Percentiles rank a stretch among this genome's conserved stretches.
phyloP scores from a whole-genome alignment of 805 yeast genomes.

The Tanozyma kutaoensis region DNA sequence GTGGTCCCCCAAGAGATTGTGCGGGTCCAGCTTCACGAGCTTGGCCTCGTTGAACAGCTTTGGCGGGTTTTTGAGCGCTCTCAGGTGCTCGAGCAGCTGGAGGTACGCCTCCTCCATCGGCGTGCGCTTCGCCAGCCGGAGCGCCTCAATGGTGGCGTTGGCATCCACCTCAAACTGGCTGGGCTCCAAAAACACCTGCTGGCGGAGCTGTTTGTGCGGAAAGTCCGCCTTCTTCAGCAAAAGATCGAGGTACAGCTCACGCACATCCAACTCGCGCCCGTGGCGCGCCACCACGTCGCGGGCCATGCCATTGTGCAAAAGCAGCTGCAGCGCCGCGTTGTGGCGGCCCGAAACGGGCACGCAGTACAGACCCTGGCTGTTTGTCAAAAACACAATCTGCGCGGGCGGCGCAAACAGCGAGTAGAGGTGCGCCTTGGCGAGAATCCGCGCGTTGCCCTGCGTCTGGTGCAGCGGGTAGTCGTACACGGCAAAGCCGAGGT shows the following conservation, averaged over 20 bases:
- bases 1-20: constrained; percentile 2
- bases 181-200: neutral
- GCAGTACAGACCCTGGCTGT: constrained; percentile 8
- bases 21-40: constrained; percentile 1
- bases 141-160: too few species aligned
- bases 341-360: too few species aligned
- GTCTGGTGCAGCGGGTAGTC: constrained; percentile 6
- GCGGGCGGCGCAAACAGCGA: constrained; percentile 14
- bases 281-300: constrained; percentile 2
- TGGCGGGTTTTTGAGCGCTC: constrained; percentile 3
- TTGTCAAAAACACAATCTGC: constrained; percentile 16
- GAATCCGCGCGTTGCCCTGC: constrained; percentile 10
- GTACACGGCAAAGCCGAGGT: too few species aligned
- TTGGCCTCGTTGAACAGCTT: constrained; percentile 5
- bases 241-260: constrained; percentile 6
- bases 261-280: constrained; percentile 2
- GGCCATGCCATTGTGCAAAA: constrained; percentile 12
- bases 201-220: neutral
- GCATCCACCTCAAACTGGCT: too few species aligned
- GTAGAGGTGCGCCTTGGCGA: constrained; percentile 17
- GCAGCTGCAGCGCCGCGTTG: constrained; percentile 4
- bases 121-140: neutral
- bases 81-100: constrained; percentile 8
- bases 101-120: constrained; percentile 7
- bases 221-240: constrained; percentile 3